These are phyloP conservation scores for Ophiostoma angusticollis DNA, from an alignment of 2,329 filamentous ascomycete species.

Conservation along the genomic window DNA sequence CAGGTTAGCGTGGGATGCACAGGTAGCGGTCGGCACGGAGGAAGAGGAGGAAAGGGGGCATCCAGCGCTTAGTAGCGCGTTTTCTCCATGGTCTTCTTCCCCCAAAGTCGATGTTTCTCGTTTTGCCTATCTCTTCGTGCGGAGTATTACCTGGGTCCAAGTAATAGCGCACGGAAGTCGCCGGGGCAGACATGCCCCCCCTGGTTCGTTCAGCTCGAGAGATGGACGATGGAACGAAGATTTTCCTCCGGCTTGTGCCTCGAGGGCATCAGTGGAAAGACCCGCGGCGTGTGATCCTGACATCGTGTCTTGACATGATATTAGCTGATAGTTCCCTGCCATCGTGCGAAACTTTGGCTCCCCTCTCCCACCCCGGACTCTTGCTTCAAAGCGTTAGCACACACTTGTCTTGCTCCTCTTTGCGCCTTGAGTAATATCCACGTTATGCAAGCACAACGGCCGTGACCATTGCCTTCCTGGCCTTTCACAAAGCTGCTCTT, in stretches of 20 bases:
- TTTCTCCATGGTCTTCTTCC: not conserved
- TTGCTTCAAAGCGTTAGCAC: not conserved
- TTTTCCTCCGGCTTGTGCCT: too few species aligned
- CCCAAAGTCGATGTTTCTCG: not conserved
- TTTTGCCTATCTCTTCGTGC: not conserved
- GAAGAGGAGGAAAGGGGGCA: constrained; percentile 4
- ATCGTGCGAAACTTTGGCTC: too few species aligned
- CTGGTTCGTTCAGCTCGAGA: constrained; percentile 2
- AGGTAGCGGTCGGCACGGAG: constrained; percentile 3
- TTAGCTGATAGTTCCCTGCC: too few species aligned
- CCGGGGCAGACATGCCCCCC: not conserved
- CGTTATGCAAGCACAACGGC: constrained; percentile 5
- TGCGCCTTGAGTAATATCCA: too few species aligned
- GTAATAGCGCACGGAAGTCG: constrained; percentile 4
- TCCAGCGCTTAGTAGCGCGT: constrained; percentile 9
- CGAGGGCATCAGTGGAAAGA: too few species aligned
- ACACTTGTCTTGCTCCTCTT: not conserved
- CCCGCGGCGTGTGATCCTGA: too few species aligned
- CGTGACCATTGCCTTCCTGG: constrained; percentile 9
- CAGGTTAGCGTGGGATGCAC: constrained; percentile 8
- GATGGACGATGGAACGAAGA: constrained; percentile 3
- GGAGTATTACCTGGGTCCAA: constrained; percentile 1
- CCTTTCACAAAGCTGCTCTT: constrained; percentile 31
- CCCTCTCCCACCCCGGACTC: too few species aligned
- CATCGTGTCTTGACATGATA: too few species aligned